Base-by-base conservation (phyloP, 139 green algal species). In the Astrephomene gubernaculifera region DNA sequence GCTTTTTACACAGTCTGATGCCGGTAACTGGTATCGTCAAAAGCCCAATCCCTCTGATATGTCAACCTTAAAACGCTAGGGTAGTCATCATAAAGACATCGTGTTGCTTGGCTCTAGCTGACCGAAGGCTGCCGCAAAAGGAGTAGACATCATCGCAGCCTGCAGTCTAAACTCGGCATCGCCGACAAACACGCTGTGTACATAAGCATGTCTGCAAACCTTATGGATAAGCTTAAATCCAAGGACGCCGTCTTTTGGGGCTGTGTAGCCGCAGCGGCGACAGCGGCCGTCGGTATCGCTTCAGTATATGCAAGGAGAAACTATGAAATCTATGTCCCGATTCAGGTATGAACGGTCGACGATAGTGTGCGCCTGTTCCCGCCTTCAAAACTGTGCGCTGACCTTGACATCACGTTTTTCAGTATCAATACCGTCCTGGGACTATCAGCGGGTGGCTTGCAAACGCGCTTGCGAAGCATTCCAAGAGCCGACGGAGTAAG, bases 391-490 rank as follows among this genome's bases (percentile, higher is more conserved):
- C 33, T 9, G 36, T 71, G 19, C 21, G 71, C 60, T 45, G 25
- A 45, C 31, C 25, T 39, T 35, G 24, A 7, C 19, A 57, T 41
- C 31, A n/a, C n/a, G n/a, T n/a, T n/a, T n/a, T 54, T 86, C 94
- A 97, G 94, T 98, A 97, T 68, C 96, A 97, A 53, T 99, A 99
- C 71, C 90, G 95, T 0, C 96, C 96, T 4, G 96, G 96, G 4
- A 98, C 93, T 2, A 93, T 98, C 81, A 97, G 90, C 39, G 94
- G 92, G 17, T 98, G 91, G 90, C 79, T 99, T 2, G 90, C 96
- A 4, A 86, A 89, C 1, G 54, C 91, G 49, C 91, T 99, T 49
- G 91, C 89, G 35, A 87, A 91, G 45, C 95, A 98, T 90, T 95
- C 96, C 44, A 93, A 96, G 63, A 90, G 88, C 27, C 83, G 96